Evolutionary conservation across 23 red algal species (phyloP).

Genomic region (Gracilaria caudata): DNA sequence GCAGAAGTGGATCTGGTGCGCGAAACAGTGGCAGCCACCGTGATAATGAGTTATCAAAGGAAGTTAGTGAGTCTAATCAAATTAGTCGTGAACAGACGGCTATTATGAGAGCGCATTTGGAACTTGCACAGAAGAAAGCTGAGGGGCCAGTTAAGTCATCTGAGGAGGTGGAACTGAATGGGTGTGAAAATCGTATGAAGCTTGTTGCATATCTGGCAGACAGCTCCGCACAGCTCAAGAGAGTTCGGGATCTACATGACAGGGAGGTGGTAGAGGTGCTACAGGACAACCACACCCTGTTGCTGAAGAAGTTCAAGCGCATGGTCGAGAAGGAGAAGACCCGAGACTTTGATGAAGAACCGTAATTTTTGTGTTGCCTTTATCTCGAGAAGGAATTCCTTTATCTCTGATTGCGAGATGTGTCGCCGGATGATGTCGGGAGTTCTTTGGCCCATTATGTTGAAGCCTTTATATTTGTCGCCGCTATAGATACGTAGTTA

Average conservation of each 20-base stretch:
- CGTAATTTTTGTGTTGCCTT: no score
- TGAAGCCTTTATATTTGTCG: no score
- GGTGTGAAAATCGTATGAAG: not conserved
- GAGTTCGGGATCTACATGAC: constrained; percentile 16
- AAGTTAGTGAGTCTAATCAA: not conserved
- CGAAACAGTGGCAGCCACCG: not conserved
- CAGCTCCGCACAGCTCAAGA: not conserved
- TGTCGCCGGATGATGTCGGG: no score
- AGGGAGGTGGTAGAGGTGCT: not conserved
- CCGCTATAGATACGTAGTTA: no score
- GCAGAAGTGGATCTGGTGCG: not conserved
- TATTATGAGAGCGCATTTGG: not conserved
- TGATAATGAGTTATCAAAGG: not conserved
- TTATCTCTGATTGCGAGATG: no score
- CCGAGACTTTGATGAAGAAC: no score
- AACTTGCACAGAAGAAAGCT: not conserved
- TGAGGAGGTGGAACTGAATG: not conserved
- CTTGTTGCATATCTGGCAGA: not conserved
- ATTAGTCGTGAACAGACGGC: not conserved
- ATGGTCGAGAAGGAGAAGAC: not conserved
- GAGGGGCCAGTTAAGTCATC: not conserved
- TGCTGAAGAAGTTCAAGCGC: not conserved
- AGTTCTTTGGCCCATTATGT: no score
- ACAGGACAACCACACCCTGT: not conserved
- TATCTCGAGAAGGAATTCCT: no score